Evolutionary conservation across 148 eudicot species (phyloP).

Genomic region (Amaranthus cruentus): DNA sequence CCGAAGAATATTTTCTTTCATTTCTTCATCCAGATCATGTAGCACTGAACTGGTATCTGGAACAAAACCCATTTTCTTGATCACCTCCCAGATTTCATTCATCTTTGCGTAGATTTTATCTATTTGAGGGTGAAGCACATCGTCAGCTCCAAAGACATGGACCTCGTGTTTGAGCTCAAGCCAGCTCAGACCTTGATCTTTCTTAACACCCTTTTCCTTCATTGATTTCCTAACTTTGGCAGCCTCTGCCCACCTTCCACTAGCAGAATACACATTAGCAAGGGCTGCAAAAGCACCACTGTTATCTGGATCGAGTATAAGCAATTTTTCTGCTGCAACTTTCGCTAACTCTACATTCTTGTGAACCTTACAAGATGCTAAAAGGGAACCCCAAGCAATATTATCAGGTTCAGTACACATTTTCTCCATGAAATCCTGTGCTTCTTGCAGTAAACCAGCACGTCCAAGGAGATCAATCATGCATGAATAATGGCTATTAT

Average conservation of each 20-base stretch:
- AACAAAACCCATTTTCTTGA: conserved; percentile 44
- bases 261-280: conserved; percentile 38
- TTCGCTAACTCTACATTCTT: conserved; percentile 36
- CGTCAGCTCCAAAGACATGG: conserved; percentile 44
- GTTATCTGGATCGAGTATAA: conserved; percentile 36
- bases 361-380: conserved; percentile 38
- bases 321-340: conserved; percentile 36
- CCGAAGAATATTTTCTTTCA: conserved; percentile 36
- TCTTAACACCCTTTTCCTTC: conserved; percentile 42
- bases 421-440: conserved; percentile 33
- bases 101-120: conserved; percentile 30
- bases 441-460: conserved; percentile 45
- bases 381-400: conserved; percentile 44
- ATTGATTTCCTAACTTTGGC: conserved; percentile 34
- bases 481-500: conserved; percentile 37
- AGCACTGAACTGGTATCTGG: conserved; percentile 35
- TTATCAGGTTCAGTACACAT: conserved; percentile 45
- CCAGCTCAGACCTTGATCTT: conserved; percentile 50
- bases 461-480: conserved; percentile 49
- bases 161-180: conserved; percentile 28
- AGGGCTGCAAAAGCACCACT: conserved; percentile 45
- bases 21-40: conserved; percentile 46
- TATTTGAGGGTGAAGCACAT: conserved; percentile 37
- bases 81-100: conserved; percentile 38
- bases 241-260: conserved; percentile 41